These are phyloP conservation scores for Nelumbo lutea DNA, from an alignment of 164 flowering plant genomes.

Conservation along the genomic window DNA sequence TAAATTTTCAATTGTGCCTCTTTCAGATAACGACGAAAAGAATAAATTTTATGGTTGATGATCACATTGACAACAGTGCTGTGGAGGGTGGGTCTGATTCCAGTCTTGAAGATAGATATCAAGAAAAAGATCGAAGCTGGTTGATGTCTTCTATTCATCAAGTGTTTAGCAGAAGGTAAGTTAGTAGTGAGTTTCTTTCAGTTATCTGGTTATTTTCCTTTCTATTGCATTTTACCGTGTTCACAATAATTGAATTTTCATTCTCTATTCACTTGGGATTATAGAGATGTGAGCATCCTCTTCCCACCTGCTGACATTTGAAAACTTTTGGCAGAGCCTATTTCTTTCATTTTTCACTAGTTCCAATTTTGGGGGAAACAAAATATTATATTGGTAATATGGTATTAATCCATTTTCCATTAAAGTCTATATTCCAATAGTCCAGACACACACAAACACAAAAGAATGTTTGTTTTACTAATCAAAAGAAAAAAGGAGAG, in stretches of 20 bases:
- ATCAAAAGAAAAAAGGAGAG: too few species aligned
- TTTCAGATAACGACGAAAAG: slow-evolving; percentile 82
- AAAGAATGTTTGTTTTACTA: too few species aligned
- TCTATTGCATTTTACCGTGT: background rate
- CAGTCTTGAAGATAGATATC: slow-evolving; percentile 28
- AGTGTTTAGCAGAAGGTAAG: slow-evolving; percentile 87
- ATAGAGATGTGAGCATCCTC: background rate
- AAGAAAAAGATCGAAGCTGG: slow-evolving; percentile 82
- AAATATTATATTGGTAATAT: background rate
- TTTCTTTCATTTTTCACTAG: too few species aligned
- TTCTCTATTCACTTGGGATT: background rate
- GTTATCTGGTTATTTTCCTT: background rate
- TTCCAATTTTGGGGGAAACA: background rate
- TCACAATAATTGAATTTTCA: background rate
- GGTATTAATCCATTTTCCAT: background rate
- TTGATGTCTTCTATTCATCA: slow-evolving; percentile 85
- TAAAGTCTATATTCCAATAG: background rate
- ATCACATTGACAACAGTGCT: slow-evolving; percentile 32
- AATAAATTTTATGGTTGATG: slow-evolving; percentile 81
- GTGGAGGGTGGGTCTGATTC: slow-evolving; percentile 35
- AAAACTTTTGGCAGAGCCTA: background rate
- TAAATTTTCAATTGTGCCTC: background rate
- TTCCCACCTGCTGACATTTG: background rate
- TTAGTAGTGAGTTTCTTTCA: background rate
- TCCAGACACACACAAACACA: background rate